phyloP scores from a whole-genome alignment of 2,329 filamentous ascomycete genomes.

The Colletotrichum echinochloae region DNA sequence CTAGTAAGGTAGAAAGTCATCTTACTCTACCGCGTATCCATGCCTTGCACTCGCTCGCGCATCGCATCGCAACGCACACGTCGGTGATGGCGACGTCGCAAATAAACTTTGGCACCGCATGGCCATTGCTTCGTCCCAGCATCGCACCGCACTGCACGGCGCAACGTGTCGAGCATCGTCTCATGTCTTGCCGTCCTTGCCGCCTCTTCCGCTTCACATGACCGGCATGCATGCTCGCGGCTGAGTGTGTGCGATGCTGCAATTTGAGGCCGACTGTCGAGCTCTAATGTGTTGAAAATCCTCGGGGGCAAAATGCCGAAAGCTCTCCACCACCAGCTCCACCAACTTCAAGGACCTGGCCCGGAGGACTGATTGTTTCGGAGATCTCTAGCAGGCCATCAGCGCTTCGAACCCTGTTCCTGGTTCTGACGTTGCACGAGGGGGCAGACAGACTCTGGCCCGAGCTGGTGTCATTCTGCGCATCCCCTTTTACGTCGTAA shows the following conservation, averaged over 20 bases:
- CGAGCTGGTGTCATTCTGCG: constrained; percentile 10
- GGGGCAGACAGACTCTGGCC: constrained; percentile 2
- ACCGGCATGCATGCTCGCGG: neutral
- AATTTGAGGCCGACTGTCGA: constrained; percentile 19
- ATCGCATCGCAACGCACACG: neutral
- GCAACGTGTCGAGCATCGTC: constrained; percentile 2
- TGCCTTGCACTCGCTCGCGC: neutral
- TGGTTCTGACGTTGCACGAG: constrained; percentile 5
- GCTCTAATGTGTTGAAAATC: constrained; percentile 14
- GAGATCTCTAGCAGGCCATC: constrained; percentile 21
- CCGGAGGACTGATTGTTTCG: constrained; percentile 18
- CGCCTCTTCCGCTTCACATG: neutral
- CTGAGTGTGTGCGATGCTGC: neutral
- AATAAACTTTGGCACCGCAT: neutral
- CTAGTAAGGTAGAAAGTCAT: too few relatives aligned
- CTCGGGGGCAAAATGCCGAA: constrained; percentile 37
- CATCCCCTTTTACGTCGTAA: constrained; percentile 23
- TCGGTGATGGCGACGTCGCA: neutral
- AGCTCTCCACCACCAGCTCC: constrained; percentile 8
- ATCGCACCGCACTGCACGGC: neutral
- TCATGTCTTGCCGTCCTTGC: constrained; percentile 26
- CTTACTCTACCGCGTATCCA: too few relatives aligned
- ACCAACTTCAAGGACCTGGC: constrained; percentile 19
- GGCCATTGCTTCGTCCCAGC: neutral
- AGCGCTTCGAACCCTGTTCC: constrained; percentile 4